Conservation (phyloP, 129 eudicot species). For the Calendula officinalis region DNA sequence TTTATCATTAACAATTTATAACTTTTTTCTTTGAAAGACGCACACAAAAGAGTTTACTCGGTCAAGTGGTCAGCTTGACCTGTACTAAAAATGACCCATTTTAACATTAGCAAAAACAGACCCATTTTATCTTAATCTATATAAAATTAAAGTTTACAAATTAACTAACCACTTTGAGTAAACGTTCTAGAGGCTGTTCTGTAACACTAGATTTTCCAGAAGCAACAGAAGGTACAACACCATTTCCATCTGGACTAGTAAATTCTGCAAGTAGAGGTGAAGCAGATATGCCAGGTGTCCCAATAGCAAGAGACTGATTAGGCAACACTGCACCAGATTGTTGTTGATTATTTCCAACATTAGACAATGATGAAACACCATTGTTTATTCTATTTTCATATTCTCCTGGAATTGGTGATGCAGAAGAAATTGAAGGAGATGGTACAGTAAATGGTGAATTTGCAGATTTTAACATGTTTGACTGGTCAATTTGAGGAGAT, state of each 20-base stretch:
- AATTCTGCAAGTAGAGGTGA: slow-evolving; percentile 96
- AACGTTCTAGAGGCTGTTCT: slow-evolving; percentile 87
- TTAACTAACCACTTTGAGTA: slow-evolving; percentile 74
- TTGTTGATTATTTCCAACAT: slow-evolving; percentile 65
- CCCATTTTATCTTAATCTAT: too few species aligned
- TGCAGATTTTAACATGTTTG: slow-evolving; percentile 63
- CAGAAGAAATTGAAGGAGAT: slow-evolving; percentile 76
- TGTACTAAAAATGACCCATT: too few species aligned
- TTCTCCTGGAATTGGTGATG: slow-evolving; percentile 81
- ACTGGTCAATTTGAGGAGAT: slow-evolving; percentile 90
- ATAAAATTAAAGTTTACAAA: slow-evolving; percentile 1
- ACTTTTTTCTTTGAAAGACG: too few species aligned
- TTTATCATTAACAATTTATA: too few species aligned
- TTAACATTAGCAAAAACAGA: too few species aligned
- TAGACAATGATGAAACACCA: slow-evolving; percentile 63
- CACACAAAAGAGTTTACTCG: too few species aligned
- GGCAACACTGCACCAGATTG: slow-evolving; percentile 45
- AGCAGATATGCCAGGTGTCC: slow-evolving; percentile 96
- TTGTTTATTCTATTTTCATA: slow-evolving; percentile 39
- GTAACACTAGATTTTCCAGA: slow-evolving; percentile 57
- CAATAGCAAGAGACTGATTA: slow-evolving; percentile 70
- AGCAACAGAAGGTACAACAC: slow-evolving; percentile 45
- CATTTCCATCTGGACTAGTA: slow-evolving; percentile 73
- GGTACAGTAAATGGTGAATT: slow-evolving; percentile 78
- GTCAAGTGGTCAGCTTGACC: too few species aligned